Evolutionary conservation across 164 flowering plant genomes (phyloP), one percentile per base, ranked within the genome.

Genomic region (Sedum album): DNA sequence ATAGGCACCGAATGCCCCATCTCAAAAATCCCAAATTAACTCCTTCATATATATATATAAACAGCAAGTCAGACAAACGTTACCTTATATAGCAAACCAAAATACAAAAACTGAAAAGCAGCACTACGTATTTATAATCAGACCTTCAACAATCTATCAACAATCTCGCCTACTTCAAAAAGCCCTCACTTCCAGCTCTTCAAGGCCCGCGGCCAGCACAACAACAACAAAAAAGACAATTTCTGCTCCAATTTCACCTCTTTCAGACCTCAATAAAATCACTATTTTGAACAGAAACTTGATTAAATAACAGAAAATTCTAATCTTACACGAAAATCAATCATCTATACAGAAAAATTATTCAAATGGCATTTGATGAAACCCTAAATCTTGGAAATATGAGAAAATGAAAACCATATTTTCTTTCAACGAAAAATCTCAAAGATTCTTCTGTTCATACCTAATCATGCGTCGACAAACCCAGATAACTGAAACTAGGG

Each of bases 1-100:
- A 90, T 64, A 2, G 89, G 85, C 66, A 77, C 86, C 83, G 82
- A 79, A 72, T 71, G 66, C 69, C 68, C 74, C 72, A 65, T 64
- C 31, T 26, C 8, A 28, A 28, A 55, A 55, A 17, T 26, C 31
- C 31, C 61, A 10, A 26, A 55, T 26, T 26, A 55, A 55, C 31
- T 25, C 61, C 61, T 55, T 55, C 61, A 25, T 28, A 55, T 25
- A 5, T 17, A 55, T 55, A 55, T 31, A 55, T 18, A 51, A 49
- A 49, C 26, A 55, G 11, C 15, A 28, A 28, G 62, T 57, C 17
- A 28, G 62, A 57, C 31, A 57, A 57, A 11, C 14, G 33, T 57
- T 15, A 30, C 33, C n/a, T 1, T 26, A 53, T 23, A 53, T 4
- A 21, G 60, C 14, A 53, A 21, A 53, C 30, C 26, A 23, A 57